phyloP scores from a whole-genome alignment of 305 asterid species.

The Galium porrigens region DNA sequence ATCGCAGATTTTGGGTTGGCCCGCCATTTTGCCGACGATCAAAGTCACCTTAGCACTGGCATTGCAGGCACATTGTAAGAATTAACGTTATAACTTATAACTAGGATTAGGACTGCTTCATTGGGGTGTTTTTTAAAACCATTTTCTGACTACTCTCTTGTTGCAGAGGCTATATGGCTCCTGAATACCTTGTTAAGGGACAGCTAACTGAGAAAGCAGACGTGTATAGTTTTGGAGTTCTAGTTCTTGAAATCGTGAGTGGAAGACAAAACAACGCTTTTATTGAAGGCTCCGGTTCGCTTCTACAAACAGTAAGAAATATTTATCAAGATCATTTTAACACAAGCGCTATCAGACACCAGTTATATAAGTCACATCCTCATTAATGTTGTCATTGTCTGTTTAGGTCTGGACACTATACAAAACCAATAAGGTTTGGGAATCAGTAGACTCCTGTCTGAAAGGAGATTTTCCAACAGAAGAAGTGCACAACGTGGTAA shows the following conservation, averaged over 20 bases:
- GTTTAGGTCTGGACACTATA: slow-evolving; percentile 31
- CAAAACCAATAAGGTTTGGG: slow-evolving; percentile 16
- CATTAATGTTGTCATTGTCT: background rate
- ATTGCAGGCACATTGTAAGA: slow-evolving; percentile 90
- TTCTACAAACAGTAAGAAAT: slow-evolving; percentile 51
- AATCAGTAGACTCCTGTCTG: slow-evolving; percentile 22
- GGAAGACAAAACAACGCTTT: slow-evolving; percentile 65
- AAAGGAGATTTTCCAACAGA: slow-evolving; percentile 18
- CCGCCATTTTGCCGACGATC: slow-evolving; percentile 56
- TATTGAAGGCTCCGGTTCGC: slow-evolving; percentile 50
- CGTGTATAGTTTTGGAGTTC: slow-evolving; percentile 64
- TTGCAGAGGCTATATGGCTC: slow-evolving; percentile 90
- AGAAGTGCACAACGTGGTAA: slow-evolving; percentile 22
- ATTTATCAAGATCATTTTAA: background rate
- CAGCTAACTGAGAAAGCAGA: slow-evolving; percentile 92
- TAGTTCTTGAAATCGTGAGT: slow-evolving; percentile 63
- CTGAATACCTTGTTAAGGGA: slow-evolving; percentile 80
- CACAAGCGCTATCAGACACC: background rate
- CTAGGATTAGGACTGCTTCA: background rate
- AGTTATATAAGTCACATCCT: background rate
- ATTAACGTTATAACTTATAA: background rate
- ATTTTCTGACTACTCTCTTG: background rate
- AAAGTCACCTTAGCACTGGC: slow-evolving; percentile 79
- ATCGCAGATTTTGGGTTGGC: slow-evolving; percentile 93
- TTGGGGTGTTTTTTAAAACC: background rate